Percentiles rank a stretch among this genome's conserved stretches.
Evolutionary conservation across 163 green algal genomes (phyloP).

Genomic region (Chlorella variabilis): DNA sequence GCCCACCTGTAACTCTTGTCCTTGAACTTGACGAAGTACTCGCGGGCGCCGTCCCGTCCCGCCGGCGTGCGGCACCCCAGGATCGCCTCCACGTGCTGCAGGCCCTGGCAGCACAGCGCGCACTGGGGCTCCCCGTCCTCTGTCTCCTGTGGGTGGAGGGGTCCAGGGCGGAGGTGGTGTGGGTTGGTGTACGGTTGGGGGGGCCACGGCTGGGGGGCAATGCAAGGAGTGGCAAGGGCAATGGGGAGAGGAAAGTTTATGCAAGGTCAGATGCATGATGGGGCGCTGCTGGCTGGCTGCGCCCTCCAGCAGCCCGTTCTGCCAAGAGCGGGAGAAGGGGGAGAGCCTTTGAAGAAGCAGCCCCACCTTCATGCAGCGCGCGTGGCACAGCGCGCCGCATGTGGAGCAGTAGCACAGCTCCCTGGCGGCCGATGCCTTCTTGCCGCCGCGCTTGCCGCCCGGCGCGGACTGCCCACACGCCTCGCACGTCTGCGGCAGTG

Average conservation of each 20-base stretch:
- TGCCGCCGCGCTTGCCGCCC: background rate
- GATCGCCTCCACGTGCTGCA: constrained; percentile 19
- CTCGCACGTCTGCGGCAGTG: constrained; percentile 21
- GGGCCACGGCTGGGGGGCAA: too few species aligned
- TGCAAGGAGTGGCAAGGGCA: too few species aligned
- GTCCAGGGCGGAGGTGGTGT: background rate
- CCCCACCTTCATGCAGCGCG: constrained; percentile 28
- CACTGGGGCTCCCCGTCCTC: constrained; percentile 2
- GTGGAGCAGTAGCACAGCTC: constrained; percentile 23
- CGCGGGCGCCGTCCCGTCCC: background rate
- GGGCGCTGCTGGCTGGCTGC: too few species aligned
- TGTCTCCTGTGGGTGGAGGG: too few species aligned
- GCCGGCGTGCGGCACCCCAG: constrained; percentile 35
- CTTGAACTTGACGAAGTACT: constrained; percentile 44
- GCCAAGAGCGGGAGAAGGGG: too few species aligned
- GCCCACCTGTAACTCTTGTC: constrained; percentile 12
- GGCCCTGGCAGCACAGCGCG: constrained; percentile 16
- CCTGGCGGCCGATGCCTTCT: background rate
- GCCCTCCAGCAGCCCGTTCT: too few species aligned
- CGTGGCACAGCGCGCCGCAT: constrained; percentile 38
- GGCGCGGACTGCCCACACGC: constrained; percentile 5
- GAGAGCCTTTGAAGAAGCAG: too few species aligned
- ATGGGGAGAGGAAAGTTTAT: too few species aligned
- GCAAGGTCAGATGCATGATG: too few species aligned
- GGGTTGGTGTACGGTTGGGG: background rate